These are phyloP conservation scores for Acacia concinna DNA, from an alignment of 331 rosid species.

Conservation along the genomic window DNA sequence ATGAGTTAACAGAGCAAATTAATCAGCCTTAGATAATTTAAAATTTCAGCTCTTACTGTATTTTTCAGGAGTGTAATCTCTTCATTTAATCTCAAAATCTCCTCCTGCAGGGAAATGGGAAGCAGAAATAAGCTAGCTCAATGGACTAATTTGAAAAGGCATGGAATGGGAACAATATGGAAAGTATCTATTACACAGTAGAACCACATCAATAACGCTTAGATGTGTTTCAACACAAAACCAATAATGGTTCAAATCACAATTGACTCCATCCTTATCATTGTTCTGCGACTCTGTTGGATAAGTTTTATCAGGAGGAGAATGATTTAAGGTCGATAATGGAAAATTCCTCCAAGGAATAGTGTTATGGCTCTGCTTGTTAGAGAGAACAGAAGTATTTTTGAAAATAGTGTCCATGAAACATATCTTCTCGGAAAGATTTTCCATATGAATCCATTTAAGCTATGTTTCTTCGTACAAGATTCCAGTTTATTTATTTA, in stretches of 20 bases:
- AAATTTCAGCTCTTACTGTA: slow-evolving; percentile 36
- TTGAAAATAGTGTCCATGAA: neutral
- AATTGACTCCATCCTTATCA: neutral
- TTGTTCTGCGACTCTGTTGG: neutral
- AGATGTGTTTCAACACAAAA: slow-evolving; percentile 4
- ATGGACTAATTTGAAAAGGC: slow-evolving; percentile 5
- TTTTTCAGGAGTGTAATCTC: slow-evolving; percentile 37
- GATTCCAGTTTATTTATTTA: neutral
- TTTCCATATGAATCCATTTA: neutral
- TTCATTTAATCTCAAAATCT: slow-evolving; percentile 38
- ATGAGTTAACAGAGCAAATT: neutral
- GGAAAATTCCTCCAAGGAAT: neutral
- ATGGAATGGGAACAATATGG: neutral
- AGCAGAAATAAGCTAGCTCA: neutral
- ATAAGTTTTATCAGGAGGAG: neutral
- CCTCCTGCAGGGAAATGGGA: slow-evolving; percentile 28
- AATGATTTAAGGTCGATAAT: neutral
- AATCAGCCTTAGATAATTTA: neutral
- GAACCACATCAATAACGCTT: neutral
- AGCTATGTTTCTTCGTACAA: neutral
- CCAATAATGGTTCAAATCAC: neutral
- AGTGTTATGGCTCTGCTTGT: neutral
- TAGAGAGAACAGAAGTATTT: neutral
- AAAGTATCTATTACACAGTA: neutral
- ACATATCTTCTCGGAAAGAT: neutral